These are phyloP conservation scores for Pugionium dolabratum DNA, from an alignment of 345 rosid species.

Conservation along the genomic window DNA sequence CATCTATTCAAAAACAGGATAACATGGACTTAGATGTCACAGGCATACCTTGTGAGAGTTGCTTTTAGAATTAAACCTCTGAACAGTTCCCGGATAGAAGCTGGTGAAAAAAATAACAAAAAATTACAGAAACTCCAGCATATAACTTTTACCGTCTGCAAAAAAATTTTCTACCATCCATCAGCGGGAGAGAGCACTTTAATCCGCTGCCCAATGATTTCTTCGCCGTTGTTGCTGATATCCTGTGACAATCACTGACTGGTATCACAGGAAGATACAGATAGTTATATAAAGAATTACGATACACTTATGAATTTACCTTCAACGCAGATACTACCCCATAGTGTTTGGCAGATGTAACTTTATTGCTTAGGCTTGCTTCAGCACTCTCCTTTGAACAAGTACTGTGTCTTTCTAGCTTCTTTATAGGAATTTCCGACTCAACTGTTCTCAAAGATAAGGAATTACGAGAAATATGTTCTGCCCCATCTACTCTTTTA, in stretches of 20 bases:
- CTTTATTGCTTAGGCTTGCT: constrained; percentile 35
- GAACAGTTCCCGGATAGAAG: constrained; percentile 47
- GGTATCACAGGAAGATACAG: constrained; percentile 17
- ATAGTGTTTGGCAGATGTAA: constrained; percentile 41
- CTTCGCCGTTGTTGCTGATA: constrained; percentile 35
- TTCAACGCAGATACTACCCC: constrained; percentile 40
- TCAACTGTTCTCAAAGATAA: constrained; percentile 41
- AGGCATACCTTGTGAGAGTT: constrained; percentile 52
- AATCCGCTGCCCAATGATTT: constrained; percentile 47
- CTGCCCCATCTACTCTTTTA: constrained; percentile 40
- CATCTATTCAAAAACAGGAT: background rate
- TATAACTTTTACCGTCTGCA: constrained; percentile 14
- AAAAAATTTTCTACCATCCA: constrained; percentile 45
- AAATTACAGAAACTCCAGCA: constrained; percentile 22
- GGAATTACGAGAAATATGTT: constrained; percentile 48
- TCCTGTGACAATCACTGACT: constrained; percentile 35
- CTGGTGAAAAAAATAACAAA: constrained; percentile 37
- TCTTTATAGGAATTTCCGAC: constrained; percentile 46
- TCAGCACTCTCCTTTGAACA: constrained; percentile 45
- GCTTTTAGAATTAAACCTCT: constrained; percentile 47
- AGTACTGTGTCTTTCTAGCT: constrained; percentile 40
- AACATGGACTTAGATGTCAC: no score
- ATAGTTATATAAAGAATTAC: constrained; percentile 10
- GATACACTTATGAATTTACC: constrained; percentile 36
- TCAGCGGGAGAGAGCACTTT: constrained; percentile 52